Conservation (phyloP, 495 filamentous ascomycete species). For the Tetracladium setigerum region DNA sequence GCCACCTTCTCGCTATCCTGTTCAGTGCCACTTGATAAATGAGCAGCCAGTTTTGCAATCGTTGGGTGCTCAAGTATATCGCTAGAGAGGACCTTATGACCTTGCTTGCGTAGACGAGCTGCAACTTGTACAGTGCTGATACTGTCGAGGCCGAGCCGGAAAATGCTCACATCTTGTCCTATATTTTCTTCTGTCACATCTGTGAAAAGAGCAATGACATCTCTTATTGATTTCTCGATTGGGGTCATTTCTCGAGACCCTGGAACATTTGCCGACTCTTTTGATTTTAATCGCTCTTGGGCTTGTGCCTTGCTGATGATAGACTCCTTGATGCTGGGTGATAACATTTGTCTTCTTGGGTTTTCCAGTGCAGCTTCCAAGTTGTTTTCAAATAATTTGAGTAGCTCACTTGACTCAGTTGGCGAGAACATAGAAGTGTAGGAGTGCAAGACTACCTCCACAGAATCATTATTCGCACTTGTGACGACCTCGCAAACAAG, state of each 20-base stretch:
- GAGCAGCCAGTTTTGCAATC: slow-evolving; percentile 34
- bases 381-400: slow-evolving; percentile 10
- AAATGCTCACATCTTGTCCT: slow-evolving; percentile 55
- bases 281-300: background rate
- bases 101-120: slow-evolving; percentile 48
- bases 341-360: slow-evolving; percentile 24
- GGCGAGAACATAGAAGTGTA: slow-evolving; percentile 15
- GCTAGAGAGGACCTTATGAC: slow-evolving; percentile 46
- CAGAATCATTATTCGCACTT: slow-evolving; percentile 31
- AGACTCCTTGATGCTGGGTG: slow-evolving; percentile 27
- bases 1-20: background rate
- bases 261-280: background rate
- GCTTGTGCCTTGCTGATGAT: slow-evolving; percentile 26
- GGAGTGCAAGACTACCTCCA: slow-evolving; percentile 39
- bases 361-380: slow-evolving; percentile 13
- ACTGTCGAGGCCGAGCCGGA: slow-evolving; percentile 80
- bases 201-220: slow-evolving; percentile 49
- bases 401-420: slow-evolving; percentile 1
- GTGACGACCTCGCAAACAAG: slow-evolving; percentile 64
- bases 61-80: slow-evolving; percentile 63
- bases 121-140: slow-evolving; percentile 79
- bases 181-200: slow-evolving; percentile 45
- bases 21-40: slow-evolving; percentile 14
- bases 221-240: slow-evolving; percentile 42
- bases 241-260: slow-evolving; percentile 36